A percentile compares a stretch with the other conserved stretches of the same genome.
phyloP scores from a whole-genome alignment of 1,284 basidiomycete species.

The Cryptococcus sp. region DNA sequence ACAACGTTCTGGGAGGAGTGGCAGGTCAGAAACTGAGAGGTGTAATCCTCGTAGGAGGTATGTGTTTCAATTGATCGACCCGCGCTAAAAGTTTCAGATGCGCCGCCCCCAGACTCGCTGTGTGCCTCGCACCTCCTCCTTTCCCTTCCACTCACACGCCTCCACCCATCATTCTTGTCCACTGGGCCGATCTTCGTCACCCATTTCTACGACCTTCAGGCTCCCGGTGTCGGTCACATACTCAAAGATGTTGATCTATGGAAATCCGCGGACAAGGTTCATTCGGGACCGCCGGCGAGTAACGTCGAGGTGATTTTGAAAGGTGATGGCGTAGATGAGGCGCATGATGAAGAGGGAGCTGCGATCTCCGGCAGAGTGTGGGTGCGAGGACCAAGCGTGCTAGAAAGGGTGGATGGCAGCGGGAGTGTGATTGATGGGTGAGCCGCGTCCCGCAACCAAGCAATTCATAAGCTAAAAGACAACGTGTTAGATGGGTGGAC shows the following conservation, averaged over 20 bases:
- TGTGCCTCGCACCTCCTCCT: constrained; percentile 43
- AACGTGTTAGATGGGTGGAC: constrained; percentile 36
- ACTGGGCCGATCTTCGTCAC: constrained; percentile 44
- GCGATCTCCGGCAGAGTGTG: constrained; percentile 31
- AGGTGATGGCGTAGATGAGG: constrained; percentile 27
- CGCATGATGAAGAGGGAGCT: constrained; percentile 3
- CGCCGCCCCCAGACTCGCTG: constrained; percentile 27
- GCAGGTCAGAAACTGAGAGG: constrained; percentile 35
- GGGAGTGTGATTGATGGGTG: constrained; percentile 22
- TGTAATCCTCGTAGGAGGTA: constrained; percentile 43
- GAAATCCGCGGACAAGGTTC: constrained; percentile 19
- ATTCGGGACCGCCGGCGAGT: constrained; percentile 46
- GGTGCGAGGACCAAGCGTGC: constrained; percentile 38
- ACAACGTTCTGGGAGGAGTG: constrained; percentile 29
- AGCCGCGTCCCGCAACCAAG: constrained; percentile 10
- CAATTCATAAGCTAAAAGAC: no score
- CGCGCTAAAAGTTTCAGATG: constrained; percentile 20
- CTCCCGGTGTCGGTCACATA: constrained; percentile 24
- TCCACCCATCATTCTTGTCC: constrained; percentile 32
- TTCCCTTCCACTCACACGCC: constrained; percentile 42
- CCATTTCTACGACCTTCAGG: constrained; percentile 49
- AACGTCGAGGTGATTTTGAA: constrained; percentile 50
- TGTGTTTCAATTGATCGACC: constrained; percentile 7
- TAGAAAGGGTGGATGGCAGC: constrained; percentile 19
- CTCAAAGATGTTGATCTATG: constrained; percentile 18